A percentile compares a stretch with the other conserved stretches of the same genome.
phyloP scores from a whole-genome alignment of 495 filamentous ascomycete species.

The Penicillium odoratum region DNA sequence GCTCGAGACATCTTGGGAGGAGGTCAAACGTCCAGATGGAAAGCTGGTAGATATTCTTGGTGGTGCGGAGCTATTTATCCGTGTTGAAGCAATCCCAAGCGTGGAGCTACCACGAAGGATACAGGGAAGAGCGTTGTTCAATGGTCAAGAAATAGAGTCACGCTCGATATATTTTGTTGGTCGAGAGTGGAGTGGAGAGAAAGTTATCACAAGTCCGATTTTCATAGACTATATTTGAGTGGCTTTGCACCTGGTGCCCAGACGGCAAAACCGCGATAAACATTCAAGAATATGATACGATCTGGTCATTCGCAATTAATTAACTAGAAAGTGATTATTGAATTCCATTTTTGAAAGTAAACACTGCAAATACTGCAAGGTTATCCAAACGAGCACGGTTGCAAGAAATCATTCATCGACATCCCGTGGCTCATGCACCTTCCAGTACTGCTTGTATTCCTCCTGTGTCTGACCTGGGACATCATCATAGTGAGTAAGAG shows the following conservation, averaged over 20 bases:
- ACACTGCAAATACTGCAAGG: no score
- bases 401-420: no score
- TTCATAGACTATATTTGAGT: conserved; percentile 9
- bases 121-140: conserved; percentile 23
- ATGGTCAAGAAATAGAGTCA: neutral
- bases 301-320: no score
- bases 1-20: conserved; percentile 19
- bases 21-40: conserved; percentile 16
- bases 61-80: conserved; percentile 26
- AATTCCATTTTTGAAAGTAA: no score
- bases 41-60: conserved; percentile 21
- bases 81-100: conserved; percentile 21
- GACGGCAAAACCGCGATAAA: no score
- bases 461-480: neutral
- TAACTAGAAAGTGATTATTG: no score
- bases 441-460: no score
- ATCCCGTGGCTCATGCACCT: no score
- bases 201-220: conserved; percentile 9
- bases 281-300: no score
- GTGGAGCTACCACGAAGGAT: conserved; percentile 19
- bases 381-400: no score
- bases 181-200: conserved; percentile 10
- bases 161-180: conserved; percentile 22
- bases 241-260: no score
- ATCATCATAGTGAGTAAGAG: neutral